phyloP scores from a whole-genome alignment of 331 rosid species.

The Pyracantha coccinea region DNA sequence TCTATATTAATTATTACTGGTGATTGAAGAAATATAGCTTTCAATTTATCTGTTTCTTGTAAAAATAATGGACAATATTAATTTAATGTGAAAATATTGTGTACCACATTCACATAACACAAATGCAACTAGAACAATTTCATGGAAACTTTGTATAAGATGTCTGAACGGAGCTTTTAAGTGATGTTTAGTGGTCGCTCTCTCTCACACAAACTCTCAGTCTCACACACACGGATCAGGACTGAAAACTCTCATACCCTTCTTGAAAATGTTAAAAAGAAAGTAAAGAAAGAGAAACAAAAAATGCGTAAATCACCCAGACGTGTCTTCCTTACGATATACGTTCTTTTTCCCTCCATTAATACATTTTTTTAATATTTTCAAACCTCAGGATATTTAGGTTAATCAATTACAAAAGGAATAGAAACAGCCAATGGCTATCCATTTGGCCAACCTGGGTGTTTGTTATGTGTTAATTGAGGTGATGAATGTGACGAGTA shows the following conservation, averaged over 20 bases:
- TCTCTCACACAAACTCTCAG: background rate
- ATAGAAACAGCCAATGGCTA: background rate
- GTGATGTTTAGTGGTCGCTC: background rate
- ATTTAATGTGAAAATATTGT: background rate
- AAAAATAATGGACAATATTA: background rate
- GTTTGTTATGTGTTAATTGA: too few relatives aligned
- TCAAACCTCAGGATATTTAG: background rate
- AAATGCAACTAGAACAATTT: background rate
- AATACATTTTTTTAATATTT: background rate
- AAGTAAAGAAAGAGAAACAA: background rate
- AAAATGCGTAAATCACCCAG: background rate
- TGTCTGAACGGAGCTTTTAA: too few relatives aligned
- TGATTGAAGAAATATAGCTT: background rate
- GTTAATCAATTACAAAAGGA: background rate
- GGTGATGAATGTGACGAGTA: background rate
- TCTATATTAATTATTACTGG: background rate
- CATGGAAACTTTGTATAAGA: too few relatives aligned
- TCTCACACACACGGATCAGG: background rate
- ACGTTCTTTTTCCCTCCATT: background rate
- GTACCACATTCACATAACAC: background rate
- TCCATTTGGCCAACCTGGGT: too few relatives aligned
- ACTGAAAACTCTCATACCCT: background rate
- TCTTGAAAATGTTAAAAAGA: background rate
- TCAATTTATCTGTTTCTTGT: background rate
- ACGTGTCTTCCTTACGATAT: background rate